These are phyloP conservation scores for Drosera spatulata DNA, from an alignment of 179 eudicot genomes.

Conservation along the genomic window DNA sequence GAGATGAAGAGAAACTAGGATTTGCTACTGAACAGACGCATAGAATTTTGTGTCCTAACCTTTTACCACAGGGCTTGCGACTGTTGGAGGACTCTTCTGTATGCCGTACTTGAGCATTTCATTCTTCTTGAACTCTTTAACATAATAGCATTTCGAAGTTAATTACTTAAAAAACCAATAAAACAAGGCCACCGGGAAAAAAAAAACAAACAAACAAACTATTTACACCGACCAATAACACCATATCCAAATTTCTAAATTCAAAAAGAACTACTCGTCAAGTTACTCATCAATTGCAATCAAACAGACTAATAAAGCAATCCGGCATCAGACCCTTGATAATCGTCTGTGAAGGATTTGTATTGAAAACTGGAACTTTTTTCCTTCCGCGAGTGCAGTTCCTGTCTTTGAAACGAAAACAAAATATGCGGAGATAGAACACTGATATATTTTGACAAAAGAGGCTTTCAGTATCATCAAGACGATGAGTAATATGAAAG, in stretches of 20 bases:
- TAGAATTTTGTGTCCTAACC: constrained; percentile 25
- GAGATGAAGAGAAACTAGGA: neutral
- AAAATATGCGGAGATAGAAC: constrained; percentile 5
- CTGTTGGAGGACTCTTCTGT: constrained; percentile 36
- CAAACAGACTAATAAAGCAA: constrained; percentile 4
- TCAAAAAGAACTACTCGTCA: too few species aligned
- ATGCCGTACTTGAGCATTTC: constrained; percentile 49
- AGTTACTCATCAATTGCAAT: neutral
- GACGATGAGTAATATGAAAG: constrained; percentile 5
- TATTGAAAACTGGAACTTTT: constrained; percentile 23
- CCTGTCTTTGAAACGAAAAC: constrained; percentile 16
- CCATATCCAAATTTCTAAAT: too few species aligned
- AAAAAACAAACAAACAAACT: too few species aligned
- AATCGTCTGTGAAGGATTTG: constrained; percentile 75
- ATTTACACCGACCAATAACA: too few species aligned
- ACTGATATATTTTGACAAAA: neutral
- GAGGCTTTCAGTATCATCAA: neutral
- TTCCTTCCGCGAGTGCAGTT: constrained; percentile 21
- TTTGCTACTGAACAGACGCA: constrained; percentile 1
- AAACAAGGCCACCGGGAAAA: too few species aligned
- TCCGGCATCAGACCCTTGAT: constrained; percentile 48
- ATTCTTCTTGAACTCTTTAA: constrained; percentile 72
- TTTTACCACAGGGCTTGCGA: constrained; percentile 20
- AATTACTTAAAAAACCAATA: too few species aligned
- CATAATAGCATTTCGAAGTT: neutral